Percentiles rank a stretch among this genome's conserved stretches.
Conservation (phyloP, 257 asterid genomes). For the Capsicum chinense region DNA sequence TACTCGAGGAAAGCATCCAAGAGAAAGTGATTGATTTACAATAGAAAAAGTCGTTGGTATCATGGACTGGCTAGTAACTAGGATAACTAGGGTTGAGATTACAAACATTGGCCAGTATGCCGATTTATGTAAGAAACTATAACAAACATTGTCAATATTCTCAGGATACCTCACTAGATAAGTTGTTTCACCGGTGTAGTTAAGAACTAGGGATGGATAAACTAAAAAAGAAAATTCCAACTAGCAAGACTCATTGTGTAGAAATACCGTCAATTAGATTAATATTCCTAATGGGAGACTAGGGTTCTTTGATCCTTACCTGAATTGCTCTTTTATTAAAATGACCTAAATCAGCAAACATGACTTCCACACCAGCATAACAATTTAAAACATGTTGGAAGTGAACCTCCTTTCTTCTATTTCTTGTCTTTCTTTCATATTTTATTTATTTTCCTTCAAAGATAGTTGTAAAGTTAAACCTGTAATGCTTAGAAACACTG, state of each 20-base stretch:
- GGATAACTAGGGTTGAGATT: conserved; percentile 52
- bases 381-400: background rate
- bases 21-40: conserved; percentile 65
- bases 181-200: conserved; percentile 77
- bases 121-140: conserved; percentile 57
- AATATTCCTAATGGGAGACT: background rate
- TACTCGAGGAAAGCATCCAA: conserved; percentile 77
- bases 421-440: background rate
- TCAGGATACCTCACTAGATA: conserved; percentile 62
- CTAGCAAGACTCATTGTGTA: conserved; percentile 37
- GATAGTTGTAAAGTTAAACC: conserved; percentile 37
- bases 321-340: conserved; percentile 73
- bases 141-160: conserved; percentile 58
- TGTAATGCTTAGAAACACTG: conserved; percentile 69
- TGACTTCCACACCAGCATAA: conserved; percentile 69
- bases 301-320: conserved; percentile 36
- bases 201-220: conserved; percentile 61
- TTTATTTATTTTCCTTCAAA: background rate
- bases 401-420: background rate
- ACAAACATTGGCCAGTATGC: conserved; percentile 86
- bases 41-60: conserved; percentile 67
- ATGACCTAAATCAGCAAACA: conserved; percentile 86
- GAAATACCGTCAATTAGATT: background rate
- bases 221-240: conserved; percentile 65
- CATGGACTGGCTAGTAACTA: conserved; percentile 75